Conservation (phyloP, 2,329 filamentous ascomycete species). For the Talaromyces sp. region DNA sequence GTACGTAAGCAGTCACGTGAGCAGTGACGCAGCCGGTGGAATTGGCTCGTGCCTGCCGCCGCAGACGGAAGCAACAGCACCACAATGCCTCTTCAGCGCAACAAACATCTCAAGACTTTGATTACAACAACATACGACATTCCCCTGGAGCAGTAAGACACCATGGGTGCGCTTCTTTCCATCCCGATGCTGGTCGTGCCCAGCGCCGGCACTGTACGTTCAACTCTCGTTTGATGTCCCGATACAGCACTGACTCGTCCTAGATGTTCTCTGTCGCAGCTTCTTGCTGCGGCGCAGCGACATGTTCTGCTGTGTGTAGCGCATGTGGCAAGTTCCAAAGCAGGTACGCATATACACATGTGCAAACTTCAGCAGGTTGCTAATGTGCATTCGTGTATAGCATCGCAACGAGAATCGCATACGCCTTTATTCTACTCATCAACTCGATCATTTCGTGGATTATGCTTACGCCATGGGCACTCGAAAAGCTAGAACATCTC, state of each 20-base stretch:
- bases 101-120: neutral
- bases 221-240: neutral
- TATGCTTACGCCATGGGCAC: slow-evolving; percentile 98
- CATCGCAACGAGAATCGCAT: slow-evolving; percentile 94
- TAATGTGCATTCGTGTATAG: slow-evolving; percentile 46
- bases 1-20: slow-evolving; percentile 13
- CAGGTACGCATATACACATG: slow-evolving; percentile 56
- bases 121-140: neutral
- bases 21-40: slow-evolving; percentile 11
- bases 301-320: slow-evolving; percentile 92
- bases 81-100: neutral
- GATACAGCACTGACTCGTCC: slow-evolving; percentile 19
- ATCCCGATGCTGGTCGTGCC: slow-evolving; percentile 85
- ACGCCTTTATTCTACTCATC: slow-evolving; percentile 87
- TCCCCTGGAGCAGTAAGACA: slow-evolving; percentile 19
- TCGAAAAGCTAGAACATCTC: slow-evolving; percentile 88
- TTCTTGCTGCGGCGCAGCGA: slow-evolving; percentile 94
- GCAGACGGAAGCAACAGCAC: neutral
- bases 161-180: slow-evolving; percentile 88
- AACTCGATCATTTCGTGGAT: slow-evolving; percentile 98
- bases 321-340: slow-evolving; percentile 96
- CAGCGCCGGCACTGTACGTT: slow-evolving; percentile 75
- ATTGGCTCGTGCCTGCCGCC: neutral
- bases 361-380: slow-evolving; percentile 5
- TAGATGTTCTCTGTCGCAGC: slow-evolving; percentile 74